phyloP scores from a whole-genome alignment of 2,329 filamentous ascomycete species.

The Mollisiaceae sp. region DNA sequence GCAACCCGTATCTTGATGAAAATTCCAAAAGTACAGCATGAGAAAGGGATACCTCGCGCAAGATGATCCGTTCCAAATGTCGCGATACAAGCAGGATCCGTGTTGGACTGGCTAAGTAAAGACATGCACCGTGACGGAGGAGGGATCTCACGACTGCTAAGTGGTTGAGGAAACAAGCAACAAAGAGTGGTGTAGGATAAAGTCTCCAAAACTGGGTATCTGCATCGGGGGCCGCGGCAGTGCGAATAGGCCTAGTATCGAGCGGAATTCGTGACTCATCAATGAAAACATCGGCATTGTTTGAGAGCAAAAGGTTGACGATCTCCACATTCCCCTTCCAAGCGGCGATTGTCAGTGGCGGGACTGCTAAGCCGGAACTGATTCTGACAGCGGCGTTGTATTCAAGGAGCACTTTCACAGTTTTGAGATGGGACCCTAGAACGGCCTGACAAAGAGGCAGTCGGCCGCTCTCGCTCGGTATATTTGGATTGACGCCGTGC shows the following conservation, averaged over 20 bases:
- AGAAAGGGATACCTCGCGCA: too few relatives aligned
- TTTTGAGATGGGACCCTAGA: neutral
- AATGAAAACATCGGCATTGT: slow-evolving; percentile 1
- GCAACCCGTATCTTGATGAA: too few relatives aligned
- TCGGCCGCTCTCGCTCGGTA: neutral
- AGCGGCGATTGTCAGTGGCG: slow-evolving; percentile 12
- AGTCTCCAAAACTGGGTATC: neutral
- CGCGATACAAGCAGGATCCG: neutral
- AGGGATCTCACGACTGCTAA: slow-evolving; percentile 7
- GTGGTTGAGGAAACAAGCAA: slow-evolving; percentile 18
- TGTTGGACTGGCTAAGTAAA: slow-evolving; percentile 10
- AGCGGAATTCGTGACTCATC: neutral
- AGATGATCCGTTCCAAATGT: too few relatives aligned
- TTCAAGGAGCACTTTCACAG: neutral
- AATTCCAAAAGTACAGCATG: too few relatives aligned
- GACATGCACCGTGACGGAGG: slow-evolving; percentile 3
- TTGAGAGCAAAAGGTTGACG: neutral
- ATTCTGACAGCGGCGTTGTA: neutral
- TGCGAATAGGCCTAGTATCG: too few relatives aligned
- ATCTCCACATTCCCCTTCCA: neutral
- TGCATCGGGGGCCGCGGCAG: too few relatives aligned
- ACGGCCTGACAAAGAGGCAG: neutral
- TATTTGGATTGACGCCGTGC: neutral
- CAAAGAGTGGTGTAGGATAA: slow-evolving; percentile 14
- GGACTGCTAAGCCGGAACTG: neutral